Percentiles rank a stretch among this genome's conserved stretches.
phyloP scores from a whole-genome alignment of 1,284 basidiomycete species.

The Leccinum pachyderme region DNA sequence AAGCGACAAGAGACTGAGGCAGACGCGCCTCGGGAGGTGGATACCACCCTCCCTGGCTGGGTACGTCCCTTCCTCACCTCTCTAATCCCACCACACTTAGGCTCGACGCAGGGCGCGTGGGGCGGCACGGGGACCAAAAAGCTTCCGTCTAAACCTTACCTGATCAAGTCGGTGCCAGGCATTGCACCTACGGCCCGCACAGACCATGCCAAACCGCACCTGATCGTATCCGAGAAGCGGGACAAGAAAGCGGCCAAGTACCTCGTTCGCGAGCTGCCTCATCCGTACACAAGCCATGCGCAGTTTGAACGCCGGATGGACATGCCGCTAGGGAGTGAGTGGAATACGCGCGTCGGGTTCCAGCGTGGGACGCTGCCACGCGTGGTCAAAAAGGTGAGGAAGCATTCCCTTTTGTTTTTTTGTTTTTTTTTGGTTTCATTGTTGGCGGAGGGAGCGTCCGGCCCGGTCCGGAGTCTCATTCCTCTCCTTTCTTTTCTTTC shows the following conservation, averaged over 20 bases:
- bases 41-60: conserved; percentile 95
- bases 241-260: conserved; percentile 94
- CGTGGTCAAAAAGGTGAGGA: conserved; percentile 77
- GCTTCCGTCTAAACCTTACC: conserved; percentile 55
- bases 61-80: conserved; percentile 43
- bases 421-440: not conserved
- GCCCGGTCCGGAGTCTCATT: not conserved
- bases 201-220: conserved; percentile 81
- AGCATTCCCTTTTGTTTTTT: not conserved
- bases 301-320: conserved; percentile 87
- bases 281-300: conserved; percentile 87
- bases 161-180: conserved; percentile 81
- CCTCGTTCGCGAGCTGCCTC: conserved; percentile 85
- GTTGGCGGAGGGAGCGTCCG: not conserved
- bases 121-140: conserved; percentile 75
- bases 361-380: conserved; percentile 82
- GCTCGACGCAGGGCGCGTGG: conserved; percentile 75
- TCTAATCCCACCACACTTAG: not conserved
- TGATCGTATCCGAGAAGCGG: conserved; percentile 92
- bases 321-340: conserved; percentile 84
- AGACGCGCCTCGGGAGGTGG: conserved; percentile 82
- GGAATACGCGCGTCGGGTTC: conserved; percentile 90
- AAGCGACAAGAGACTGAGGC: conserved; percentile 78
- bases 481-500: not conserved
- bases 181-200: conserved; percentile 76